A percentile compares a stretch with the other conserved stretches of the same genome.
phyloP scores from a whole-genome alignment of 371 early-diverging fungal species.

The Zancudomyces culisetae region DNA sequence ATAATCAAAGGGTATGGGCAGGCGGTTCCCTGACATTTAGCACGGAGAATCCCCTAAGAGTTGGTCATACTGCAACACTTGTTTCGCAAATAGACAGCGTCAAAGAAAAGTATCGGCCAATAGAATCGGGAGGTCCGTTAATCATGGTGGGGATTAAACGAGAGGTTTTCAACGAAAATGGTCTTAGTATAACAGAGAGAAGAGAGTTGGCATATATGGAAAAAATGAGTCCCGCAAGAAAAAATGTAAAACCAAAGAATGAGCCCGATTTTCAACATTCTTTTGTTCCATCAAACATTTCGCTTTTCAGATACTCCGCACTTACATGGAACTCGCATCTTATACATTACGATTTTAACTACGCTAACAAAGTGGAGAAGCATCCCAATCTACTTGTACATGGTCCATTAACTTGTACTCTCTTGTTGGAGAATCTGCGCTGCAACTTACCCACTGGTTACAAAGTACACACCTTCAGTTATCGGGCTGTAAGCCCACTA shows the following conservation, averaged over 20 bases:
- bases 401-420: constrained; percentile 60
- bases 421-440: constrained; percentile 36
- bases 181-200: constrained; percentile 44
- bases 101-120: constrained; percentile 24
- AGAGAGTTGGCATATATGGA: constrained; percentile 46
- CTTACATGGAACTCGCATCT: constrained; percentile 66
- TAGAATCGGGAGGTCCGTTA: constrained; percentile 26
- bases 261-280: constrained; percentile 30
- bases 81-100: constrained; percentile 31
- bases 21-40: constrained; percentile 48
- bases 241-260: constrained; percentile 20
- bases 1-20: constrained; percentile 65
- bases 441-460: constrained; percentile 17
- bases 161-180: constrained; percentile 35
- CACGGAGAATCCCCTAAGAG: constrained; percentile 31
- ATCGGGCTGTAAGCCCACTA: constrained; percentile 47
- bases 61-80: constrained; percentile 40
- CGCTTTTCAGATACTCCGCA: constrained; percentile 68
- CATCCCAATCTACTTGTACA: constrained; percentile 63
- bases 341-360: constrained; percentile 59
- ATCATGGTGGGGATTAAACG: constrained; percentile 51
- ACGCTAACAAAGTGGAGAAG: constrained; percentile 45
- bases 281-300: constrained; percentile 39
- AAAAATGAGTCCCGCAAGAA: constrained; percentile 8
- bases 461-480: constrained; percentile 28